Conservation (phyloP, 2,329 filamentous ascomycete genomes). For the Sarocladium brachiariae region DNA sequence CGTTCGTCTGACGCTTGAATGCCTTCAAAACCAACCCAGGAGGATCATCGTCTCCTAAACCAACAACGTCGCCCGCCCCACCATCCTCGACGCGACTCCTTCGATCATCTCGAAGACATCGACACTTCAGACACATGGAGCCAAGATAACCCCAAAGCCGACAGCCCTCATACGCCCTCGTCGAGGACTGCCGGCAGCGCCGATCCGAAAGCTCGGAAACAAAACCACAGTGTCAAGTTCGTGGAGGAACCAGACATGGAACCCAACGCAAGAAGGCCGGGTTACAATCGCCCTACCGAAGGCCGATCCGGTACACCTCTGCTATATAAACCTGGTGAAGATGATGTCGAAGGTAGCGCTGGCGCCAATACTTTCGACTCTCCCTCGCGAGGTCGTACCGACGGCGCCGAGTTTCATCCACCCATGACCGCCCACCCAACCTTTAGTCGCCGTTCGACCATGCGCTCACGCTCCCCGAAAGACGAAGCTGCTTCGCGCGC, state of each 20-base stretch:
- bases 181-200: conserved; percentile 8
- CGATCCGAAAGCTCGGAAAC: not conserved
- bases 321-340: conserved; percentile 26
- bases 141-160: not conserved
- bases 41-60: conserved; percentile 7
- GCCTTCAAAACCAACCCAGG: conserved; percentile 7
- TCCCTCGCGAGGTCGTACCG: conserved; percentile 19
- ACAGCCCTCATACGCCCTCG: conserved; percentile 4
- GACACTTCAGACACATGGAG: not conserved
- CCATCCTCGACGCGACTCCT: not conserved
- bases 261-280: conserved; percentile 26
- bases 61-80: not conserved
- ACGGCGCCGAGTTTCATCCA: conserved; percentile 19
- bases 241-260: conserved; percentile 2
- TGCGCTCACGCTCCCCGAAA: conserved; percentile 73
- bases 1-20: not conserved
- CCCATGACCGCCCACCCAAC: conserved; percentile 17
- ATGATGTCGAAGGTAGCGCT: conserved; percentile 19
- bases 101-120: not conserved
- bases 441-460: conserved; percentile 48
- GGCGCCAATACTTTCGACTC: conserved; percentile 18
- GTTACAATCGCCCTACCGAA: conserved; percentile 38
- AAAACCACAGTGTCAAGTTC: not conserved
- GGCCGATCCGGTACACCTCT: conserved; percentile 38
- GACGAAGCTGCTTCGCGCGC: conserved; percentile 24